Evolutionary conservation across 1,284 basidiomycete species (phyloP).

Genomic region (Stereum hirsutum): DNA sequence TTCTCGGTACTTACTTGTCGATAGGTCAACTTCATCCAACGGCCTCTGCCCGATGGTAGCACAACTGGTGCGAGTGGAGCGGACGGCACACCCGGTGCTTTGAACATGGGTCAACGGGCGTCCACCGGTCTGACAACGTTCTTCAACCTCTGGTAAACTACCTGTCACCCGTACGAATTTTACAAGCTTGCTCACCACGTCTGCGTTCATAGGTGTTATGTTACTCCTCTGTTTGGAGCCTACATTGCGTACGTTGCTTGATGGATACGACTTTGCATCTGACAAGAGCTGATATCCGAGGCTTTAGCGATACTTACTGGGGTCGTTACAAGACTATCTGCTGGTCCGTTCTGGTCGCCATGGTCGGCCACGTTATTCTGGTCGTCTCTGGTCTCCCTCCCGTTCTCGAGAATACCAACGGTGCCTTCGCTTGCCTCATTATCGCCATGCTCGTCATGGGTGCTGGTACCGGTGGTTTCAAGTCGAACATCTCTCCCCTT

Average conservation of each 20-base stretch:
- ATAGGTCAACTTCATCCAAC: slow-evolving; percentile 69
- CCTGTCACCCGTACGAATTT: slow-evolving; percentile 2
- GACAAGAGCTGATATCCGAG: no score
- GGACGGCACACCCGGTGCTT: slow-evolving; percentile 58
- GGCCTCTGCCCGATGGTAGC: slow-evolving; percentile 56
- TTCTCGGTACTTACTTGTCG: not conserved
- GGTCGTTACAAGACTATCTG: slow-evolving; percentile 72
- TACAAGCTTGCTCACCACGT: not conserved
- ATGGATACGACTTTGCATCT: no score
- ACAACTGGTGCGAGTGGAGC: slow-evolving; percentile 54
- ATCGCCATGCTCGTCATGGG: slow-evolving; percentile 64
- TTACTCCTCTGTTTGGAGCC: slow-evolving; percentile 56
- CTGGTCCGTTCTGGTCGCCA: slow-evolving; percentile 42
- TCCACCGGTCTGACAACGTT: slow-evolving; percentile 65
- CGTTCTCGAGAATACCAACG: slow-evolving; percentile 49
- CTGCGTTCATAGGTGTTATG: slow-evolving; percentile 32
- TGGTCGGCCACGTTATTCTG: slow-evolving; percentile 68
- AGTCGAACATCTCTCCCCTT: slow-evolving; percentile 72
- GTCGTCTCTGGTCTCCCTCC: slow-evolving; percentile 65
- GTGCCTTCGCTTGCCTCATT: slow-evolving; percentile 53
- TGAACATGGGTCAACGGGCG: slow-evolving; percentile 54
- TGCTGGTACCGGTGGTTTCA: slow-evolving; percentile 70
- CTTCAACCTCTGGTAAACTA: slow-evolving; percentile 46
- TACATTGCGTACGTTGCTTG: no score
- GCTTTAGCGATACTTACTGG: slow-evolving; percentile 64